Base-by-base conservation (phyloP, 371 early-diverging fungal species). In the Blastocladiella emersonii region DNA sequence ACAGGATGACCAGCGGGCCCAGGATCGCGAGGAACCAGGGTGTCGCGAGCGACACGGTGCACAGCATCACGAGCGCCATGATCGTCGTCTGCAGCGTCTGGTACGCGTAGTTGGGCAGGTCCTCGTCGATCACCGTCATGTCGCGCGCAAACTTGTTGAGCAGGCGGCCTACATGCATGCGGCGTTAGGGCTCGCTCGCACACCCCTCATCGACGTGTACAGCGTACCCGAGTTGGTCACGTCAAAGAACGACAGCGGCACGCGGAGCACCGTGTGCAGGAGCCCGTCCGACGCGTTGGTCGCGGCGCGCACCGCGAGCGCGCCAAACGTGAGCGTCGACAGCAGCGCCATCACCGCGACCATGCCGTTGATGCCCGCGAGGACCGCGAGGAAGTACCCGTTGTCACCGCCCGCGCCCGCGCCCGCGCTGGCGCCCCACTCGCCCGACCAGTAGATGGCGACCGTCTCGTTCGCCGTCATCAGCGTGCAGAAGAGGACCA, bases 81-180 rank as follows among this genome's bases (percentile, higher is more conserved):
- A n/a, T n/a, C n/a, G n/a, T n/a, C n/a, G n/a, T n/a, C n/a, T n/a
- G n/a, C n/a, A n/a, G n/a, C n/a, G n/a, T n/a, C n/a, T n/a, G n/a
- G n/a, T n/a, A n/a, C n/a, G 25, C 21, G 8, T 21, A 12, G 21
- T 3, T 32, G 23, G 57, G 57, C 3, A 65, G 56, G 27, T 45
- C 70, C 61, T 75, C 76, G 60, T 81, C 82, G 25, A 79, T 64
- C 30, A 74, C 68, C 63, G 86, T 86, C 64, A 89, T 85, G 68
- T 95, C 95, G 68, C 87, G 86, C 63, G 83, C 80, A 67, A 95
- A 95, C 7, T 93, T 77, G 69, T 87, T 76, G 64, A 95, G 89
- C 30, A 91, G 84, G 37, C 90, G 91, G n/a, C 88, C n/a, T n/a
- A n/a, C n/a, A n/a, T n/a, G n/a, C n/a, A n/a, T n/a, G n/a, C n/a